Evolutionary conservation across 495 filamentous ascomycete genomes (phyloP).

Genomic region (Bombardia bombarda): DNA sequence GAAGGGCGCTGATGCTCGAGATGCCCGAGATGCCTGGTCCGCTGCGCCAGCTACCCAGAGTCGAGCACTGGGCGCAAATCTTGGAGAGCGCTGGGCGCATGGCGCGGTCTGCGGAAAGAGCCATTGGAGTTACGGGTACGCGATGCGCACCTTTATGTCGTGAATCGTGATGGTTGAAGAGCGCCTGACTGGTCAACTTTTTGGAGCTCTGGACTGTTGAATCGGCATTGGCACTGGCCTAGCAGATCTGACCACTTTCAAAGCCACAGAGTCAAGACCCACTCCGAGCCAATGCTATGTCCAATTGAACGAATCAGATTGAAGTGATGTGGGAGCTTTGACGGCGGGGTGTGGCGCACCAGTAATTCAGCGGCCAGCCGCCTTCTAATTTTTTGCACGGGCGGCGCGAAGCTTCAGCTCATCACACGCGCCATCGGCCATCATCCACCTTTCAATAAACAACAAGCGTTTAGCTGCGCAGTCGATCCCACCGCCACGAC

Average conservation of each 20-base stretch:
- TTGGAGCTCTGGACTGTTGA: constrained; percentile 8
- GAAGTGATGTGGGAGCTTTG: too few species aligned
- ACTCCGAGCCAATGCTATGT: too few species aligned
- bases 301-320: too few species aligned
- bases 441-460: background rate
- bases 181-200: too few species aligned
- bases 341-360: too few species aligned
- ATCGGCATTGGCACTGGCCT: too few species aligned
- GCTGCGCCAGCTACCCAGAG: constrained; percentile 8
- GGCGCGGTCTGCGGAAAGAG: constrained; percentile 19
- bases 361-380: background rate
- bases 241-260: too few species aligned
- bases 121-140: constrained; percentile 20
- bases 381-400: background rate
- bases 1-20: constrained; percentile 1
- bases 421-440: background rate
- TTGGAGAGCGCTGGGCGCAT: constrained; percentile 21
- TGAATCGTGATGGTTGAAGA: background rate
- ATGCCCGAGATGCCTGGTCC: constrained; percentile 13
- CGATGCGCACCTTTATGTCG: too few species aligned
- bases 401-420: background rate
- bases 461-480: background rate
- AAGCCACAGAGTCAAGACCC: background rate
- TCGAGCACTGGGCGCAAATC: constrained; percentile 22
- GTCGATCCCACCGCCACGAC: background rate